Base-by-base conservation (phyloP, 1,284 basidiomycete species). In the Volvariella surrecta region DNA sequence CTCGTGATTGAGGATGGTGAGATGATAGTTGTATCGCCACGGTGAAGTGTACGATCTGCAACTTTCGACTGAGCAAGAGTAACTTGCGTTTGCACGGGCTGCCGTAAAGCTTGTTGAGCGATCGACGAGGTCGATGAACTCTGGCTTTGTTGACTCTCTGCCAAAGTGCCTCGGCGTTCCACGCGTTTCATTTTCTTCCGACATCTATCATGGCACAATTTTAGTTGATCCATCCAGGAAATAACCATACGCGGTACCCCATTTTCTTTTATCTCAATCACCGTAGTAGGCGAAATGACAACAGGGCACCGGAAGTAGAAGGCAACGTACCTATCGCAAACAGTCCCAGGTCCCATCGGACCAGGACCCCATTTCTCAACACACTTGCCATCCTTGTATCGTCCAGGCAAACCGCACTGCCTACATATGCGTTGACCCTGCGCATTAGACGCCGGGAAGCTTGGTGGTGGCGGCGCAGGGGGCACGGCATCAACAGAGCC, bases 351-450 rank as follows among this genome's bases (percentile, higher is more conserved):
- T 0, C 86, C 85, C 61, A 82, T 74, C 40, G 85, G 85, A 1
- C 86, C 86, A 11, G 86, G 86, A 2, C 85, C 86, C 86, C 86
- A 89, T 59, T 89, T 89, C 56, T 89, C 86, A 37, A 89, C 82
- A 54, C 86, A 89, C 55, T 87, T 88, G 13, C 80, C 81, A 10
- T 89, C 86, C 64, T 88, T 89, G 65, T 88, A 88, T 1, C 85
- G 49, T 10, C 66, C 66, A 1, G 75, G 63, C 28, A 76, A 61
- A 0, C 82, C 81, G 51, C 85, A 88, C 53, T 84, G 80, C 9
- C 83, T 64, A 55, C 84, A 87, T 31, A 84, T 84, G 18, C 84
- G 67, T 54, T 87, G 82, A 0, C 82, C 83, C 40, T 70, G 63
- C 1, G 67, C 63, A 54, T 87, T 85, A 1, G 71, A 73, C 13